These are phyloP conservation scores for Linaria vulgaris DNA, from an alignment of 257 asterid genomes.

Conservation along the genomic window DNA sequence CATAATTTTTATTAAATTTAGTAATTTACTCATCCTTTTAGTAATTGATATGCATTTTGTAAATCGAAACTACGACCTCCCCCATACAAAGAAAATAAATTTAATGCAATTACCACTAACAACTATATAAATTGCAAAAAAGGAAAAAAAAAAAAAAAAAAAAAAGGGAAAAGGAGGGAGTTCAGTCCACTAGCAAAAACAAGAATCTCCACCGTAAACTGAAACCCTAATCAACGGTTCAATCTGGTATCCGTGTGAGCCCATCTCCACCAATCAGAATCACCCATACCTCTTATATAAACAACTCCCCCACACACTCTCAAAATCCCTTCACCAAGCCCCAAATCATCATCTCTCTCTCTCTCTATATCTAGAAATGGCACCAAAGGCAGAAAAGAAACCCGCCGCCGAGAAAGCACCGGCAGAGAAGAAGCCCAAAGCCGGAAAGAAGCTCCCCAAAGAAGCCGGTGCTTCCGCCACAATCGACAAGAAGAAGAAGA, in stretches of 20 bases:
- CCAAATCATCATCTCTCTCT: neutral
- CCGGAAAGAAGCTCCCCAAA: slow-evolving; percentile 45
- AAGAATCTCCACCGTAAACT: neutral
- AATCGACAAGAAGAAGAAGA: slow-evolving; percentile 41
- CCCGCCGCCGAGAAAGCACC: slow-evolving; percentile 43
- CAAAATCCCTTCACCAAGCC: neutral
- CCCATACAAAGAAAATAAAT: too few species aligned
- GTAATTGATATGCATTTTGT: too few species aligned
- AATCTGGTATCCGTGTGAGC: neutral
- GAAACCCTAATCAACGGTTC: neutral
- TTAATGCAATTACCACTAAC: too few species aligned
- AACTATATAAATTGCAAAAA: too few species aligned
- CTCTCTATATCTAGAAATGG: slow-evolving; percentile 23
- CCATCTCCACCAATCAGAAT: too few species aligned
- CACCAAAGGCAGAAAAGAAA: slow-evolving; percentile 40
- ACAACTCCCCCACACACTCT: neutral
- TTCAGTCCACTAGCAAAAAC: too few species aligned
- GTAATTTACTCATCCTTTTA: too few species aligned
- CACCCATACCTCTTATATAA: neutral
- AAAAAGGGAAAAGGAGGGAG: too few species aligned
- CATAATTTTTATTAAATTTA: too few species aligned
- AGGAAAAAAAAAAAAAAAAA: too few species aligned
- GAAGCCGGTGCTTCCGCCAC: slow-evolving; percentile 29
- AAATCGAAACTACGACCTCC: too few species aligned
- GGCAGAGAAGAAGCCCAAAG: slow-evolving; percentile 24